Conservation (phyloP, 805 yeast genomes). For the Wickerhamiella allomyrinae region DNA sequence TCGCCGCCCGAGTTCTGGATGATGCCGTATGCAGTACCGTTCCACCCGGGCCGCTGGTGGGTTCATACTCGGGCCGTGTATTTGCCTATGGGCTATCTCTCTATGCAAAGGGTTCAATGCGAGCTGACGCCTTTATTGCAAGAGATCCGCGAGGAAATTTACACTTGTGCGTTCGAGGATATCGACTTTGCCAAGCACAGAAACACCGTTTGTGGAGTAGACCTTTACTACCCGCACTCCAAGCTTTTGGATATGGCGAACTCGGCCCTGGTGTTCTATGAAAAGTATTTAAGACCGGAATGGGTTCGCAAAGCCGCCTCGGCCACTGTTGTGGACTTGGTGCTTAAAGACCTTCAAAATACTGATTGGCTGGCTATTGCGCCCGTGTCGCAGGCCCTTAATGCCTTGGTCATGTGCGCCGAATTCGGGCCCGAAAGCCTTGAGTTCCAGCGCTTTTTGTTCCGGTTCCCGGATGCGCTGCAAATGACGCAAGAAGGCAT, state of each 20-base stretch:
- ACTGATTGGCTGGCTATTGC: slow-evolving; percentile 80
- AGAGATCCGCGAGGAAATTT: slow-evolving; percentile 69
- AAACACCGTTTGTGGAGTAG: slow-evolving; percentile 81
- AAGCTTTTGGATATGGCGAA: slow-evolving; percentile 48
- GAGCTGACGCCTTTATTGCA: slow-evolving; percentile 47
- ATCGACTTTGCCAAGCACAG: slow-evolving; percentile 62
- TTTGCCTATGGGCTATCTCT: slow-evolving; percentile 70
- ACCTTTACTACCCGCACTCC: slow-evolving; percentile 88
- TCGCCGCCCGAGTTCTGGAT: slow-evolving; percentile 94
- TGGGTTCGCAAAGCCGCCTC: slow-evolving; percentile 48
- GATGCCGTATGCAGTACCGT: slow-evolving; percentile 63
- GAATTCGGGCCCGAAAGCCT: slow-evolving; percentile 60
- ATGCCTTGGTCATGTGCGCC: slow-evolving; percentile 51
- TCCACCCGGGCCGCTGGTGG: slow-evolving; percentile 98
- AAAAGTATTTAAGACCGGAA: slow-evolving; percentile 55
- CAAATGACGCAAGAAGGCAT: slow-evolving; percentile 85
- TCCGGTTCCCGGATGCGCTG: slow-evolving; percentile 57
- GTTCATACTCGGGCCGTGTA: slow-evolving; percentile 92
- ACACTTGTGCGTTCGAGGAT: slow-evolving; percentile 42
- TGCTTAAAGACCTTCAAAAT: slow-evolving; percentile 60
- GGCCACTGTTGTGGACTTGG: slow-evolving; percentile 41
- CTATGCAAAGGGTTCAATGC: slow-evolving; percentile 41
- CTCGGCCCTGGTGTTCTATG: slow-evolving; percentile 45
- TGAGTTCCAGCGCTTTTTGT: slow-evolving; percentile 39
- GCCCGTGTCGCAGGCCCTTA: slow-evolving; percentile 82